Conservation (phyloP, 208 protist genomes). For the Entamoeba invadens region DNA sequence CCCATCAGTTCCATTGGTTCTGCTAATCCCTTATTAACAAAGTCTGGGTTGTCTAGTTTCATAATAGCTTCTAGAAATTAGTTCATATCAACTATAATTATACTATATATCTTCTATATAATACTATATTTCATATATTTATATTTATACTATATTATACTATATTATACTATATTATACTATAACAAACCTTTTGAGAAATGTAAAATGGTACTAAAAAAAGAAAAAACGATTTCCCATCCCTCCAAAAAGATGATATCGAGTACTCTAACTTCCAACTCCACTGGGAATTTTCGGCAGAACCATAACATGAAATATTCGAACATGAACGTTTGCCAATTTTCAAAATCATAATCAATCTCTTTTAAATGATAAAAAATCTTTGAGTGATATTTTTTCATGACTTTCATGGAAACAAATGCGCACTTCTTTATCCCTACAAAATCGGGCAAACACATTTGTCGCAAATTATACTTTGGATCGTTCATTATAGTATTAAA, state of each 20-base stretch:
- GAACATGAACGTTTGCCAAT: not conserved
- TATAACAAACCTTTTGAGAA: not conserved
- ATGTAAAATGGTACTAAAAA: not conserved
- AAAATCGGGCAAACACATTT: not conserved
- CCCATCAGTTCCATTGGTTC: not conserved
- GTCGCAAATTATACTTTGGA: not conserved
- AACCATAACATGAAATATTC: conserved; percentile 1
- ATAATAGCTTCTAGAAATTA: not conserved
- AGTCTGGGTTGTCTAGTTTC: not conserved
- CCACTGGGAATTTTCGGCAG: not conserved
- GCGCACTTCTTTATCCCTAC: not conserved
- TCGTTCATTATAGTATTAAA: not conserved
- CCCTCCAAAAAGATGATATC: not conserved
- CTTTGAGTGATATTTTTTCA: not conserved
- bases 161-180: too few relatives aligned
- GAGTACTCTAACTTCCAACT: not conserved
- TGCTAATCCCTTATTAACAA: not conserved
- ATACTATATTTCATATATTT: too few relatives aligned
- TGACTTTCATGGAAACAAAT: not conserved
- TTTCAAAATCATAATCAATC: not conserved
- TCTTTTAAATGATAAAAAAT: not conserved
- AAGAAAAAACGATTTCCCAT: not conserved
- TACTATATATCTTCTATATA: too few relatives aligned
- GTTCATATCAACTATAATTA: too few relatives aligned
- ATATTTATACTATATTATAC: too few relatives aligned